Conservation (phyloP, 2,329 filamentous ascomycete species). For the Penicillium sp. region DNA sequence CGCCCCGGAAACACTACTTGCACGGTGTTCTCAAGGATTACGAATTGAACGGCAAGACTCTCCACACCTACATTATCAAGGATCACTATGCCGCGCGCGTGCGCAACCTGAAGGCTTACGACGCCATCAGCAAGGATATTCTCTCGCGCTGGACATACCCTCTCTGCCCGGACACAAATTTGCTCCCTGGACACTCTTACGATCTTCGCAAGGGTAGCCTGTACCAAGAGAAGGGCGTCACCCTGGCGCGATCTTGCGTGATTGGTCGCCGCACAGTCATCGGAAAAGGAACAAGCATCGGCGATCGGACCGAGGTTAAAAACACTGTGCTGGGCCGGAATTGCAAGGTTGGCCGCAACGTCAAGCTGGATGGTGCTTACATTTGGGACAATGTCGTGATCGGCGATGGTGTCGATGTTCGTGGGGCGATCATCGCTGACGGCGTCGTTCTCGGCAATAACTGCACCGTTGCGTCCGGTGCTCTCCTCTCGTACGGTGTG, state of each 20-base stretch:
- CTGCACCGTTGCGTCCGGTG: constrained; percentile 69
- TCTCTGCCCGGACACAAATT: constrained; percentile 84
- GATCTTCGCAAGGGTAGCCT: constrained; percentile 68
- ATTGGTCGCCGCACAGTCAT: constrained; percentile 72
- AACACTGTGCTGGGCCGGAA: constrained; percentile 81
- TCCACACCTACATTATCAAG: constrained; percentile 83
- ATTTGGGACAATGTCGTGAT: constrained; percentile 85
- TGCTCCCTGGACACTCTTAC: constrained; percentile 77
- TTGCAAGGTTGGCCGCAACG: constrained; percentile 84
- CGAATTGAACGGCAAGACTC: constrained; percentile 95
- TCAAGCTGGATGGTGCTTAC: constrained; percentile 75
- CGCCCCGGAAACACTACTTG: constrained; percentile 83
- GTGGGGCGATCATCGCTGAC: constrained; percentile 74
- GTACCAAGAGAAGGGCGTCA: constrained; percentile 77
- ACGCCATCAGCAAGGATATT: constrained; percentile 85
- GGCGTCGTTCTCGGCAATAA: constrained; percentile 70
- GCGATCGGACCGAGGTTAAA: constrained; percentile 67
- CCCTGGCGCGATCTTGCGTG: constrained; percentile 70
- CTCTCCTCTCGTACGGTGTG: constrained; percentile 78
- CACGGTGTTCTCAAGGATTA: constrained; percentile 94
- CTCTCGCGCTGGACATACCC: constrained; percentile 85
- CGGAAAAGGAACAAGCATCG: constrained; percentile 74
- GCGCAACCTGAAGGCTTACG: constrained; percentile 84
- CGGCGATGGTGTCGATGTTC: constrained; percentile 71
- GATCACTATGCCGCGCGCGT: constrained; percentile 85